Conservation (phyloP, 257 asterid genomes). For the Apocynum venetum region DNA sequence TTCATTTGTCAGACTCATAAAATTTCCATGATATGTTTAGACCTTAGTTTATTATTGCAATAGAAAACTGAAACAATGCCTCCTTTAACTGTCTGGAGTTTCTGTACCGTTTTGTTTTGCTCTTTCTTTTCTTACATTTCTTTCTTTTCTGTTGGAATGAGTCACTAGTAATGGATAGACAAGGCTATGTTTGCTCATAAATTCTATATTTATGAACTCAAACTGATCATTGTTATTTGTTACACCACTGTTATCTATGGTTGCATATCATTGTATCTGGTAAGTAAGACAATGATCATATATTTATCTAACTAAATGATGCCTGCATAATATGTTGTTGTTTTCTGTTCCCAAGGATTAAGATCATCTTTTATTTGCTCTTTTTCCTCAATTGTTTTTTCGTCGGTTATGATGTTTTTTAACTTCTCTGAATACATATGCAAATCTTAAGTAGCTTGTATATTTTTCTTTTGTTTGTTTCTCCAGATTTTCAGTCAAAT, state of each 20-base stretch:
- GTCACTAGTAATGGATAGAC: not conserved
- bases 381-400: not conserved
- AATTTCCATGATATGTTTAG: not conserved
- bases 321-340: not conserved
- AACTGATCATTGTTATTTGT: no score
- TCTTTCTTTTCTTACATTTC: not conserved
- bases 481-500: conserved; percentile 45
- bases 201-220: not conserved
- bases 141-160: not conserved
- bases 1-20: no score
- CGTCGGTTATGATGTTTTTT: no score
- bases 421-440: no score
- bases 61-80: not conserved
- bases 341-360: not conserved
- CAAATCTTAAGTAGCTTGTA: conserved; percentile 1
- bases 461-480: conserved; percentile 5
- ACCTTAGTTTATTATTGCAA: not conserved
- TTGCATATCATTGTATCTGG: not conserved
- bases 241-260: not conserved
- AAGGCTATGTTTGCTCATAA: not conserved
- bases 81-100: not conserved
- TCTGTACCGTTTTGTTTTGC: no score
- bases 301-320: not conserved
- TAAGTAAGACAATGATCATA: not conserved
- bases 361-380: not conserved